A percentile compares a stretch with the other conserved stretches of the same genome.
These are phyloP conservation scores for Chimonanthus salicifolius DNA, from an alignment of 164 flowering plant species.

Conservation along the genomic window DNA sequence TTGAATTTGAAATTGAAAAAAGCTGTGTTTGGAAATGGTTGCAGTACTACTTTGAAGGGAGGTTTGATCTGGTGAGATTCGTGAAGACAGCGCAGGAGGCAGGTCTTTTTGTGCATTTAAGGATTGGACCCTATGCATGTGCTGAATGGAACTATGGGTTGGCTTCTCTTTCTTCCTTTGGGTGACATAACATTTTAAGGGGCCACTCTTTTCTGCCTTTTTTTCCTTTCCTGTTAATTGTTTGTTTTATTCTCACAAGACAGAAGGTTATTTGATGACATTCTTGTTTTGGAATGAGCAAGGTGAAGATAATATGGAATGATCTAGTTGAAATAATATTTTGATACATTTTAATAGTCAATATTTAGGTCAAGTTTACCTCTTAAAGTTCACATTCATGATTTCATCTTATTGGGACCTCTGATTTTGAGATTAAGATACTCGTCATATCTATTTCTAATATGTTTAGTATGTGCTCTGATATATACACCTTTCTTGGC, in stretches of 20 bases:
- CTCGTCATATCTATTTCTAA: not conserved
- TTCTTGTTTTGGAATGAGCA: not conserved
- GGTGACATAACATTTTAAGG: not conserved
- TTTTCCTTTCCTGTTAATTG: too few relatives aligned
- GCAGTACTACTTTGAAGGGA: conserved; percentile 53
- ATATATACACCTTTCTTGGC: too few relatives aligned
- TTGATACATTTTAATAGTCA: not conserved
- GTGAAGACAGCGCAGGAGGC: conserved; percentile 53
- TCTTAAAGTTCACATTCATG: not conserved
- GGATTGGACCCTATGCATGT: conserved; percentile 69
- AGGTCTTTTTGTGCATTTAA: conserved; percentile 45
- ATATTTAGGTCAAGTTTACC: not conserved
- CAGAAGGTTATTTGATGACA: too few relatives aligned
- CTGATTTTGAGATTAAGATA: not conserved
- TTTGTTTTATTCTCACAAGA: too few relatives aligned
- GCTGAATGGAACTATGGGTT: conserved; percentile 78
- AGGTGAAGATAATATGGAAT: not conserved
- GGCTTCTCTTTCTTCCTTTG: not conserved
- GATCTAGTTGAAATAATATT: not conserved
- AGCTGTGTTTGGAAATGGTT: conserved; percentile 5
- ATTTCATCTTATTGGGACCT: not conserved
- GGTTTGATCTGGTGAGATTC: conserved; percentile 49
- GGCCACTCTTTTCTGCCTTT: not conserved
- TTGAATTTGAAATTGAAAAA: not conserved
- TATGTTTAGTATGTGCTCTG: not conserved